Percentiles rank a stretch among this genome's conserved stretches.
Conservation (phyloP, 345 rosid genomes). For the Moricandia moricandioides region DNA sequence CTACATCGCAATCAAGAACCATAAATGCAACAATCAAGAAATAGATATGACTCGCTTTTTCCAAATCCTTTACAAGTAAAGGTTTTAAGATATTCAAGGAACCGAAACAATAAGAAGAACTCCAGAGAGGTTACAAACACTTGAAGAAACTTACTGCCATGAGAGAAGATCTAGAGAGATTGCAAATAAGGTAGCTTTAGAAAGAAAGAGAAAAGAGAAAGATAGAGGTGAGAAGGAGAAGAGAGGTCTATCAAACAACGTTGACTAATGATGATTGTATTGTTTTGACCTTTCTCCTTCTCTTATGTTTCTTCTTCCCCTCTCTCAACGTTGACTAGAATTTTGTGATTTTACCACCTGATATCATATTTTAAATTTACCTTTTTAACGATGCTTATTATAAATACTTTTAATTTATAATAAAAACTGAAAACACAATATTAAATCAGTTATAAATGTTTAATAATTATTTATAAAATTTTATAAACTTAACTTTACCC, state of each 20-base stretch:
- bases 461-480: no score
- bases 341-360: no score
- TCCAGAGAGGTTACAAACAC: not conserved
- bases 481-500: no score
- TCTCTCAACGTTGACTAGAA: no score
- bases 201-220: not conserved
- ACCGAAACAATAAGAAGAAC: not conserved
- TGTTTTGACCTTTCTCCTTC: no score
- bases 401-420: no score
- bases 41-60: not conserved
- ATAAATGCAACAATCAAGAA: not conserved
- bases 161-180: constrained; percentile 10
- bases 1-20: not conserved
- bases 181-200: constrained; percentile 11
- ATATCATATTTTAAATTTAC: no score
- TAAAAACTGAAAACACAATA: no score
- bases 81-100: not conserved
- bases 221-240: constrained; percentile 3
- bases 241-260: constrained; percentile 45
- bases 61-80: not conserved
- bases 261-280: constrained; percentile 40
- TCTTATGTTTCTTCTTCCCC: no score
- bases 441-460: no score
- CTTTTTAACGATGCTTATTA: no score
- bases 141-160: constrained; percentile 62